Evolutionary conservation across 495 filamentous ascomycete genomes (phyloP).

Genomic region (Parmelia sp.): DNA sequence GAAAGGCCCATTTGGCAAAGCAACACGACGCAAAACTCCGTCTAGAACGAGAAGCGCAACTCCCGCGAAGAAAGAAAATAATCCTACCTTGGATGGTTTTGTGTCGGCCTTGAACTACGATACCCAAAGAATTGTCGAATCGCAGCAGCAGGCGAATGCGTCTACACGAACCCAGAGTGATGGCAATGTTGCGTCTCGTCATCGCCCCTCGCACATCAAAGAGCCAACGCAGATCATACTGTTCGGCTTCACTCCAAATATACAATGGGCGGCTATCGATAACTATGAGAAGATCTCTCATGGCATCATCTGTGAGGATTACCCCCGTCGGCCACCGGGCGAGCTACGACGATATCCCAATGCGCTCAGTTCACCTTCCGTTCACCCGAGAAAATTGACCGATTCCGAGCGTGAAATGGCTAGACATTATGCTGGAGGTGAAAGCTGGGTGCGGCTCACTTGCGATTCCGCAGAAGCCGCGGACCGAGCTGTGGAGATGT

Average conservation of each 20-base stretch:
- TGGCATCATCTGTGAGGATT: slow-evolving; percentile 84
- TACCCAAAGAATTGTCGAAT: slow-evolving; percentile 18
- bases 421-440: slow-evolving; percentile 67
- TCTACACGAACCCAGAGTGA: slow-evolving; percentile 29
- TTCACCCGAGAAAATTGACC: slow-evolving; percentile 52
- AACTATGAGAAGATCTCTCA: slow-evolving; percentile 66
- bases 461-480: slow-evolving; percentile 78
- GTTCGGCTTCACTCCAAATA: slow-evolving; percentile 65
- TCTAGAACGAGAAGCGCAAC: slow-evolving; percentile 52
- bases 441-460: slow-evolving; percentile 89
- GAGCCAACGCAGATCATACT: slow-evolving; percentile 77
- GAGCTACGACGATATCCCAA: slow-evolving; percentile 50
- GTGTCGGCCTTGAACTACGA: slow-evolving; percentile 37
- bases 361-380: slow-evolving; percentile 59
- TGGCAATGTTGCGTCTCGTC: slow-evolving; percentile 37
- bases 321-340: slow-evolving; percentile 61
- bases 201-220: slow-evolving; percentile 41
- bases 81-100: slow-evolving; percentile 49
- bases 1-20: slow-evolving; percentile 56
- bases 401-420: slow-evolving; percentile 65
- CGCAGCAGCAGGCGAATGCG: slow-evolving; percentile 41
- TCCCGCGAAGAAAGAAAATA: slow-evolving; percentile 49
- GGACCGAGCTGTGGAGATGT: slow-evolving; percentile 65
- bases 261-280: slow-evolving; percentile 78
- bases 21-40: slow-evolving; percentile 45